Conservation (phyloP, 169 alveolate species). For the Amoebophrya sp. region DNA sequence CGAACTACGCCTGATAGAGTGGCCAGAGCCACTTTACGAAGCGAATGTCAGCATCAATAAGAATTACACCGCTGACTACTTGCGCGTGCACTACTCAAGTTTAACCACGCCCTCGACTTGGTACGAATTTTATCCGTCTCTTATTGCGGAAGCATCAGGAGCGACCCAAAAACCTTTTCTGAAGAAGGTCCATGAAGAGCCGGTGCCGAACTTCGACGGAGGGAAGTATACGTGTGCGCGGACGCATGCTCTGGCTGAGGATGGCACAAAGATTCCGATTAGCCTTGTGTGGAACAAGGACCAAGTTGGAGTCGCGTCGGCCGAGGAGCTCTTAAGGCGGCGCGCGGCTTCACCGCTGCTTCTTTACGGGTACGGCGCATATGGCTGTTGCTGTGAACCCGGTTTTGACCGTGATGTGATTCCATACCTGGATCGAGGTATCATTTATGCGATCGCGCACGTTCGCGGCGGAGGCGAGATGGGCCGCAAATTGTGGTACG, state of each 20-base stretch:
- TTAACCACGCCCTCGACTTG: neutral
- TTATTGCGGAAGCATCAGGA: neutral
- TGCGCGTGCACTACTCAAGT: neutral
- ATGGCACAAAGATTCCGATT: neutral
- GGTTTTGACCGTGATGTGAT: neutral
- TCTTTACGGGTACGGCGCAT: conserved; percentile 25
- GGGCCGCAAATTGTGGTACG: conserved; percentile 36
- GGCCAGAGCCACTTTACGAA: neutral
- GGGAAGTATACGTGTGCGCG: neutral
- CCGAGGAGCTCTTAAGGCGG: neutral
- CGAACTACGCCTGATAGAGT: neutral
- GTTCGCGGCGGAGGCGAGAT: conserved; percentile 42
- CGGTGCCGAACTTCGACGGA: neutral
- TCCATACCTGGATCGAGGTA: conserved; percentile 39
- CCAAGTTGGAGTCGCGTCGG: neutral
- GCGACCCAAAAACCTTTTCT: neutral
- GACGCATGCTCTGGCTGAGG: neutral
- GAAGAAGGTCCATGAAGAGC: neutral
- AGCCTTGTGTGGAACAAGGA: neutral
- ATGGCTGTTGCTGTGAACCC: neutral
- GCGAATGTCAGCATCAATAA: neutral
- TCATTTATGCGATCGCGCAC: conserved; percentile 43
- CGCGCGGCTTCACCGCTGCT: neutral
- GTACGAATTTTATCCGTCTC: neutral
- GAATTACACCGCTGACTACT: neutral